Evolutionary conservation across 2,329 filamentous ascomycete genomes (phyloP), one percentile per base, ranked within the genome.

Genomic region (Ambrosiella beaveri): DNA sequence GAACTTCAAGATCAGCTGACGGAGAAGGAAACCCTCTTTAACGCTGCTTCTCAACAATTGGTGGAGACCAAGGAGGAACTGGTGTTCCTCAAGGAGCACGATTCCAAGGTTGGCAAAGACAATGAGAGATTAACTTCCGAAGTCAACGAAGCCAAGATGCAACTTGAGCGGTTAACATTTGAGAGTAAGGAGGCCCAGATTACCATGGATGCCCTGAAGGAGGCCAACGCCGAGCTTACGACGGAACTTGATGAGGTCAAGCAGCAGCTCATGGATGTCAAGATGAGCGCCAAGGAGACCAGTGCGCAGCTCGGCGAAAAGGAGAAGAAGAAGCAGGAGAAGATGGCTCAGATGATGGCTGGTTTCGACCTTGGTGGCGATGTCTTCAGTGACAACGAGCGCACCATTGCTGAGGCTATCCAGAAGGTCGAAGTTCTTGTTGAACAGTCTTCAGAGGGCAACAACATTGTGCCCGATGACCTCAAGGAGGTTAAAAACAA

Each of bases 321-420:
- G 77, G 94, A 97, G 72, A 91, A 89, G 76, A 90, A 89, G 74
- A 98, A 98, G 78, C 88, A 90, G 0, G 93, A 98, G 73, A 93
- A 94, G 72, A 98, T 98, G 93, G 93, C 93, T 49, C 87, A 96
- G 78, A 98, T 98, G 93, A 96, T 98, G 91, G 93, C 93, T 60
- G 89, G 91, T 2, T 97, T 98, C 65, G 91, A 98, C 66, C 80
- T 98, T 39, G 91, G 89, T 50, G 85, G 86, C 54, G 90, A 96
- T 59, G 84, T 94, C 38, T 95, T 97, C 69, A 95, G 89, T 64
- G 86, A 93, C 60, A 95, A 95, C 65, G 93, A 98, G 70, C 80
- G 84, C 62, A 84, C 82, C 55, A 87, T 98, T 60, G 82, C 86
- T 61, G 82, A 86, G 62, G 84, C 89, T 62, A 91, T 97, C 64